Percentiles rank a stretch among this genome's conserved stretches.
These are phyloP conservation scores for Lecanosticta acicola DNA, from an alignment of 2,329 filamentous ascomycete genomes.

Conservation along the genomic window DNA sequence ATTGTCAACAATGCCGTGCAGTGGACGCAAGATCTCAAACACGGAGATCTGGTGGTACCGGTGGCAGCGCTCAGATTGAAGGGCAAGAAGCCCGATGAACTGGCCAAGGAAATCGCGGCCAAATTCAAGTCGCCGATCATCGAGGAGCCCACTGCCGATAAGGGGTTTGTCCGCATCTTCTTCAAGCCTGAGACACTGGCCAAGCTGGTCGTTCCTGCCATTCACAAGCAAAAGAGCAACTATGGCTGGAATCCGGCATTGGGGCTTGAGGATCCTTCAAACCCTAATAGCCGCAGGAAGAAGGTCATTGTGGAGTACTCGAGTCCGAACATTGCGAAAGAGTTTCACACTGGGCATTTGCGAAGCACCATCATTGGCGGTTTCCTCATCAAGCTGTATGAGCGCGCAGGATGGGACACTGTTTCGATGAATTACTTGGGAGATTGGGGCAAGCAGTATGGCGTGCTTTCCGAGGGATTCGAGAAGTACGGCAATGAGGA, in stretches of 20 bases:
- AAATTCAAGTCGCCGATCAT: slow-evolving; percentile 62
- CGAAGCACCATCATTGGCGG: slow-evolving; percentile 72
- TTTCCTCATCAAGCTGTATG: slow-evolving; percentile 65
- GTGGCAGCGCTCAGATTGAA: slow-evolving; percentile 75
- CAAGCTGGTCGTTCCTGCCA: slow-evolving; percentile 61
- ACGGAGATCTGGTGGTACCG: slow-evolving; percentile 74
- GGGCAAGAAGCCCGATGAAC: slow-evolving; percentile 54
- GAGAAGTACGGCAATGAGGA: slow-evolving; percentile 70
- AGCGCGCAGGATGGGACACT: slow-evolving; percentile 64
- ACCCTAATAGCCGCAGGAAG: slow-evolving; percentile 58
- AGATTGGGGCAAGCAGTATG: slow-evolving; percentile 73
- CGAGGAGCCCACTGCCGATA: slow-evolving; percentile 60
- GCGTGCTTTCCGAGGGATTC: slow-evolving; percentile 67
- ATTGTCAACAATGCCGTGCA: slow-evolving; percentile 70
- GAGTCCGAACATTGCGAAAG: slow-evolving; percentile 81
- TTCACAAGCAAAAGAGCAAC: slow-evolving; percentile 55
- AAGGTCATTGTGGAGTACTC: slow-evolving; percentile 74
- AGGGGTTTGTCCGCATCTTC: slow-evolving; percentile 72
- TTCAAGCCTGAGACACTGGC: slow-evolving; percentile 65
- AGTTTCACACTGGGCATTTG: slow-evolving; percentile 69
- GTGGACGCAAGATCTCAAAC: slow-evolving; percentile 74
- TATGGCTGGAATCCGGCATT: slow-evolving; percentile 60
- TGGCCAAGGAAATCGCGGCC: slow-evolving; percentile 51
- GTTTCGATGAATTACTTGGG: slow-evolving; percentile 69
- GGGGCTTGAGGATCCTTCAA: slow-evolving; percentile 56